Evolutionary conservation across 2,329 filamentous ascomycete genomes (phyloP), one percentile per base, ranked within the genome.

Genomic region (Coleophoma eucalyptorum): DNA sequence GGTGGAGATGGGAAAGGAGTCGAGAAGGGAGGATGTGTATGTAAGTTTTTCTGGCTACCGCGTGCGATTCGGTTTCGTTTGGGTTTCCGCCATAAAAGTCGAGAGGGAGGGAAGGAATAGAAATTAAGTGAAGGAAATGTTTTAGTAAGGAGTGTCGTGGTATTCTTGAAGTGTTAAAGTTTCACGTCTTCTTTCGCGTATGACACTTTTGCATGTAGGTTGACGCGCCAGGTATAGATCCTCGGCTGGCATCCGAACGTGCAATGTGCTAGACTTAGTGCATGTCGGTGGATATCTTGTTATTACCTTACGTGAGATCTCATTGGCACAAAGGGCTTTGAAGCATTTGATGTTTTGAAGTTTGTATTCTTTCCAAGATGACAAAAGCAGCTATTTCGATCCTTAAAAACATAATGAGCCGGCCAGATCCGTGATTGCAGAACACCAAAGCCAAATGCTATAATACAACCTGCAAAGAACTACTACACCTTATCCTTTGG

Each of bases 371-470:
- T 42, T 42, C 40, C 40, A 20, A 42, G 19, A 42, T 42, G 16
- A 42, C 40, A 42, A 42, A 44, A 26, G 16, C 12, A 44, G 31
- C n/a, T 31, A 44, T 12, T 5, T 44, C 12, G 21, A 44, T n/a
- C 42, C 41, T 13, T 31, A 26, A 26, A 26, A 26, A 26, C 6
- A 26, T 8, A 26, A 26, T 26, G 26, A 26, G 26, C 26, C 26
- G 26, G 26, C 26, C 26, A 5, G 26, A 26, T 8, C 5, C 26
- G 10, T 26, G n/a, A 44, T n/a, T 26, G 19, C 42, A 13, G 26
- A 31, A 44, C 42, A 26, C 42, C 42, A 15, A 44, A 44, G 19
- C 41, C 49, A 16, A 41, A 49, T 52, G 48, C 46, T 52, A 52
- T 35, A 52, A 31, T 21, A 46, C 32, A 46, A 48, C 47, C 45